Percentiles rank a stretch among this genome's conserved stretches.
Evolutionary conservation across 257 asterid genomes (phyloP).

Genomic region (Nicotiana knightiana): DNA sequence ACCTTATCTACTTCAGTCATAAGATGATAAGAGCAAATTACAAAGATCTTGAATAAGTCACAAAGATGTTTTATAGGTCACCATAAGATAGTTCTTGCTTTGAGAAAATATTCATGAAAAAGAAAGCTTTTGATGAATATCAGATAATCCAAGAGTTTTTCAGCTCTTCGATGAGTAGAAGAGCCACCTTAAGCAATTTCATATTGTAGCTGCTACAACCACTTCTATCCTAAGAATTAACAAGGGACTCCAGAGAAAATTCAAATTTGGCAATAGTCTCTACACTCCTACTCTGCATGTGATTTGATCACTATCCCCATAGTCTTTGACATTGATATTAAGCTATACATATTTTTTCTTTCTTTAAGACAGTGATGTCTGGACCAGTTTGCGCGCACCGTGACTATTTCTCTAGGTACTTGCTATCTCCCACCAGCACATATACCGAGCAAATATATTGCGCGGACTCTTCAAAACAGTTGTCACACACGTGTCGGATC

Average conservation of each 20-base stretch:
- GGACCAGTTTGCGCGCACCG: background rate
- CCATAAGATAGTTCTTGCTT: background rate
- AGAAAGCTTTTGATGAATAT: background rate
- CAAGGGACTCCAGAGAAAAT: background rate
- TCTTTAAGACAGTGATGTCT: background rate
- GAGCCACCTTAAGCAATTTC: background rate
- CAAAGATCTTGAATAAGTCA: background rate
- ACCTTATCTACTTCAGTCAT: background rate
- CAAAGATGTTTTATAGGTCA: background rate
- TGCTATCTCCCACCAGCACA: background rate
- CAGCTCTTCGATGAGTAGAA: background rate
- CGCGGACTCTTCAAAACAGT: too few relatives aligned
- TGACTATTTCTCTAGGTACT: background rate
- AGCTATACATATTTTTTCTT: background rate
- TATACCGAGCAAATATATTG: background rate
- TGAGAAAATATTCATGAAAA: background rate
- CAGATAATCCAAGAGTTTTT: background rate
- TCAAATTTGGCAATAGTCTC: background rate
- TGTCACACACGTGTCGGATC: too few relatives aligned
- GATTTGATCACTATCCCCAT: background rate
- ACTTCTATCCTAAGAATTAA: background rate
- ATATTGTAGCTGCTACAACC: background rate
- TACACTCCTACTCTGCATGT: background rate
- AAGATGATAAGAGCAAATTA: background rate
- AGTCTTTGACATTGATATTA: background rate